Evolutionary conservation across 1,139 yeast species (phyloP).

Genomic region (Kodamaea sp.): DNA sequence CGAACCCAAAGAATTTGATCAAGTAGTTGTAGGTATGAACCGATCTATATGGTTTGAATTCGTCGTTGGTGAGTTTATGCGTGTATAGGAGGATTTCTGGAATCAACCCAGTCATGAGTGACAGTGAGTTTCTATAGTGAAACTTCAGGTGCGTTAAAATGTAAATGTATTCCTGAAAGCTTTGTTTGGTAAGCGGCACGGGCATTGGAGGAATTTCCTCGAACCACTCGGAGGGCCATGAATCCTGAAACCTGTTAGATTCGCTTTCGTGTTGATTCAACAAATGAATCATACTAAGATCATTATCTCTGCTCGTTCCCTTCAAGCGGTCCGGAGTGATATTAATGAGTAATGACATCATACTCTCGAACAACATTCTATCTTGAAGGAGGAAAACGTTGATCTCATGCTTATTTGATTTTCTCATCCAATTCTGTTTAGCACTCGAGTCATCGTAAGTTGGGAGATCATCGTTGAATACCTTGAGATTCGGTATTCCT

Average conservation of each 20-base stretch:
- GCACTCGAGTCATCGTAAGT: slow-evolving; percentile 27
- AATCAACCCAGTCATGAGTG: slow-evolving; percentile 38
- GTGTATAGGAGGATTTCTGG: slow-evolving; percentile 43
- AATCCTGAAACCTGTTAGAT: slow-evolving; percentile 5
- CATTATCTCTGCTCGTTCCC: slow-evolving; percentile 7
- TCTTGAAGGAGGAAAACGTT: slow-evolving; percentile 31
- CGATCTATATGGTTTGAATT: slow-evolving; percentile 33
- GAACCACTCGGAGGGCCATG: slow-evolving; percentile 16
- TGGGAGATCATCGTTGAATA: slow-evolving; percentile 24
- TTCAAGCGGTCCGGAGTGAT: slow-evolving; percentile 38
- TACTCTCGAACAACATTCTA: slow-evolving; percentile 28
- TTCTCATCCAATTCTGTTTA: slow-evolving; percentile 27
- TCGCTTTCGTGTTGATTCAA: slow-evolving; percentile 8
- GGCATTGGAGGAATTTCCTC: slow-evolving; percentile 41
- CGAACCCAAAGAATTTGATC: slow-evolving; percentile 44
- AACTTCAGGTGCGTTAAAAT: slow-evolving; percentile 37
- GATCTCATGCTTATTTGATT: slow-evolving; percentile 16
- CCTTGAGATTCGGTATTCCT: slow-evolving; percentile 36
- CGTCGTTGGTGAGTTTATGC: slow-evolving; percentile 35
- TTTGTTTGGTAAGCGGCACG: slow-evolving; percentile 24
- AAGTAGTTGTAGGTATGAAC: slow-evolving; percentile 43
- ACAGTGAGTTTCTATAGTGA: slow-evolving; percentile 37
- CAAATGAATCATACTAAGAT: slow-evolving; percentile 6
- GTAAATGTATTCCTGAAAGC: slow-evolving; percentile 41
- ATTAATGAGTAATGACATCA: slow-evolving; percentile 34